Conservation (phyloP, 2,329 filamentous ascomycete species). For the Cryphonectria carpinicola region DNA sequence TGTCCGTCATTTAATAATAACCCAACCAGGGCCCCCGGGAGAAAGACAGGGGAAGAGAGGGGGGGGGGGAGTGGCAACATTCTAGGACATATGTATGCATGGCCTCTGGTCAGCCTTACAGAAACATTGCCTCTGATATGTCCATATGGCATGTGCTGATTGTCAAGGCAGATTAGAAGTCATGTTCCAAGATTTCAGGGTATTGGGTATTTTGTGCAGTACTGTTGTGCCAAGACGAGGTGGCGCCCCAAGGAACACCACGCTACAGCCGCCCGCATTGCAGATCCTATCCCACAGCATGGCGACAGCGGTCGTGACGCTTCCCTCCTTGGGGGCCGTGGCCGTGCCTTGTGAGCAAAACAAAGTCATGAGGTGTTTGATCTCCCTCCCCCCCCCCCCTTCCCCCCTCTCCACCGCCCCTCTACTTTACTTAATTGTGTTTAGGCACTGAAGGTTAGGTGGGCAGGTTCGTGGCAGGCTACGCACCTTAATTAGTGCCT, state of each 20-base stretch:
- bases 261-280: background rate
- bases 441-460: too few relatives aligned
- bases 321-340: background rate
- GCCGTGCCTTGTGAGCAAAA: background rate
- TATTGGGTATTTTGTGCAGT: too few relatives aligned
- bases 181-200: background rate
- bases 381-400: too few relatives aligned
- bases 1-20: background rate
- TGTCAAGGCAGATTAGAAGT: background rate
- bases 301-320: background rate
- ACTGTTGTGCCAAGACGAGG: too few relatives aligned
- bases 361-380: too few relatives aligned
- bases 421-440: too few relatives aligned
- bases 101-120: background rate
- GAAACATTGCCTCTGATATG: background rate
- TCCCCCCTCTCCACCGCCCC: too few relatives aligned
- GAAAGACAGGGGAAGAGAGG: too few relatives aligned
- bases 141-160: background rate
- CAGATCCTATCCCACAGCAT: background rate
- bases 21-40: too few relatives aligned
- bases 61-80: too few relatives aligned
- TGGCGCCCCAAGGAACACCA: background rate
- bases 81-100: background rate
- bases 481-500: too few relatives aligned
- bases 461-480: too few relatives aligned